Conservation (phyloP, 2,329 filamentous ascomycete species). For the Cladophialophora bantiana region DNA sequence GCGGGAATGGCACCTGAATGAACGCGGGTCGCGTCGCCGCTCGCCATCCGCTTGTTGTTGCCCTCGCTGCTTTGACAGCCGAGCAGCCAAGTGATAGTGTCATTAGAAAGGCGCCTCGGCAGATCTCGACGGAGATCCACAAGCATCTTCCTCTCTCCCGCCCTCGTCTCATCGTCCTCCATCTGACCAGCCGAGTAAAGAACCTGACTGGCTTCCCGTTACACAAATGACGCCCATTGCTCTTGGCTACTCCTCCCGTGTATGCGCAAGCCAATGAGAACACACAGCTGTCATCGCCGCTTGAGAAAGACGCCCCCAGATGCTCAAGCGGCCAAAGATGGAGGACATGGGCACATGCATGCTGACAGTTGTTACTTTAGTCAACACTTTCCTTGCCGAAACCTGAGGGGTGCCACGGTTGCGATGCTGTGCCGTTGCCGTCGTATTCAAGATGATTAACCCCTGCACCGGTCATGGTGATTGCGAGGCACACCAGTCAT, state of each 20-base stretch:
- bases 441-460: background rate
- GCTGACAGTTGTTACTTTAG: constrained; percentile 8
- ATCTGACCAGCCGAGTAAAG: background rate
- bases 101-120: background rate
- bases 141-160: background rate
- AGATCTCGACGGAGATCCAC: background rate
- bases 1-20: too few relatives aligned
- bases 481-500: background rate
- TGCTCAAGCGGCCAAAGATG: constrained; percentile 72
- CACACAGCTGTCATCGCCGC: background rate
- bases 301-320: constrained; percentile 75
- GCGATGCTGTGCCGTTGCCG: background rate
- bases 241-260: background rate
- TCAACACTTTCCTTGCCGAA: background rate
- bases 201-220: background rate
- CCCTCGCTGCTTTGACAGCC: background rate
- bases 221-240: background rate
- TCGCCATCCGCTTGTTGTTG: too few relatives aligned
- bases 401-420: too few relatives aligned
- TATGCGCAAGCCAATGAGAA: background rate
- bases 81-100: background rate
- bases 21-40: too few relatives aligned
- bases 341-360: constrained; percentile 57
- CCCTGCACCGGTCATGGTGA: background rate
- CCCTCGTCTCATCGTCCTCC: background rate